phyloP scores from a whole-genome alignment of 2,329 filamentous ascomycete species.

The Neonectria magnoliae region DNA sequence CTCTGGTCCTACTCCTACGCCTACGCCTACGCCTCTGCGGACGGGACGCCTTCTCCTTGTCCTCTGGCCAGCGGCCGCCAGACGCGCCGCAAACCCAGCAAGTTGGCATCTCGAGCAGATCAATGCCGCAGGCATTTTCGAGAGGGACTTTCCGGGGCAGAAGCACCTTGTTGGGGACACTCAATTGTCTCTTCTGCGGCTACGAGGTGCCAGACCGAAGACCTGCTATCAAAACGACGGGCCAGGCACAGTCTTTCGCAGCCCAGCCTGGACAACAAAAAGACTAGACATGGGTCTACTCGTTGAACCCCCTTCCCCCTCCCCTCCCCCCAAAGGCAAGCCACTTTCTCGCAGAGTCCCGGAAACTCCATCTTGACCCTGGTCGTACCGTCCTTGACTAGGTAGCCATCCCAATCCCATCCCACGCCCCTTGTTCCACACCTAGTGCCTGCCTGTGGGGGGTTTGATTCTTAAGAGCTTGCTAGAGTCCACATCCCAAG shows the following conservation, averaged over 20 bases:
- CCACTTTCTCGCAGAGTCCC: slow-evolving; percentile 33
- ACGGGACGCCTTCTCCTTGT: background rate
- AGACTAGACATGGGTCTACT: slow-evolving; percentile 38
- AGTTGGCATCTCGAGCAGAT: slow-evolving; percentile 10
- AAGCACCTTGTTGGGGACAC: slow-evolving; percentile 28
- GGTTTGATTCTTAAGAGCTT: slow-evolving; percentile 31
- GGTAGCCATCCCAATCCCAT: slow-evolving; percentile 28
- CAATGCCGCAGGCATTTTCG: slow-evolving; percentile 26
- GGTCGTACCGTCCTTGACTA: slow-evolving; percentile 32
- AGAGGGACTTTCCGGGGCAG: slow-evolving; percentile 22
- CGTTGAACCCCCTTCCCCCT: slow-evolving; percentile 15
- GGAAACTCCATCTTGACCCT: slow-evolving; percentile 37
- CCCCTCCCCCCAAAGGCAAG: slow-evolving; percentile 30
- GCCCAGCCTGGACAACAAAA: slow-evolving; percentile 25
- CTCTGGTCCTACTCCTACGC: background rate
- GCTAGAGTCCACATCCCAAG: slow-evolving; percentile 30
- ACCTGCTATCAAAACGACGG: slow-evolving; percentile 33
- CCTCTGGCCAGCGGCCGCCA: slow-evolving; percentile 16
- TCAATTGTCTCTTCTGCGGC: slow-evolving; percentile 38
- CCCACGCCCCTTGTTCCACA: slow-evolving; percentile 28
- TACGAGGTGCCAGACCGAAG: slow-evolving; percentile 27
- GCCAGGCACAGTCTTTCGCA: background rate
- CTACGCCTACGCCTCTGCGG: background rate
- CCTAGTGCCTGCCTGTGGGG: slow-evolving; percentile 30
- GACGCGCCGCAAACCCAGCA: slow-evolving; percentile 17